These are phyloP conservation scores for Sclerotiophoma versabilis DNA, from an alignment of 2,329 filamentous ascomycete genomes.

Conservation along the genomic window DNA sequence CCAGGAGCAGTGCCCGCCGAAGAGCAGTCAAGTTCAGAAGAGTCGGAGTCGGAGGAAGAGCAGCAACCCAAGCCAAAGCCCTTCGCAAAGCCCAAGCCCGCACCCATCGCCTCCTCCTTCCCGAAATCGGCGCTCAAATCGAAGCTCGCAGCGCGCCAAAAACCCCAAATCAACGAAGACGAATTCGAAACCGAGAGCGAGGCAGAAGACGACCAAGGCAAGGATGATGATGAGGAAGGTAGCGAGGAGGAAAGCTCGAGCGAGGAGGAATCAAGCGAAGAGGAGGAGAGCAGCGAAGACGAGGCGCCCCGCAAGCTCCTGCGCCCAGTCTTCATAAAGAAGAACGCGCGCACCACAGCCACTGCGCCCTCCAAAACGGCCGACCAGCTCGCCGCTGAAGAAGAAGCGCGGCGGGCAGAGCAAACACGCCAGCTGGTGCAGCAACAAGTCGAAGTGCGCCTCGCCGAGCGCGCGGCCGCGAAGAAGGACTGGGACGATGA, in stretches of 20 bases:
- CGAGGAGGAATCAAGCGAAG: slow-evolving; percentile 49
- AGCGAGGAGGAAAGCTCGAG: slow-evolving; percentile 24
- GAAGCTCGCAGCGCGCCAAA: slow-evolving; percentile 52
- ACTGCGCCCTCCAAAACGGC: slow-evolving; percentile 41
- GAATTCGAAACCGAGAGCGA: slow-evolving; percentile 67
- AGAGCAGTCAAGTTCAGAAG: slow-evolving; percentile 50
- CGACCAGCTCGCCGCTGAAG: slow-evolving; percentile 56
- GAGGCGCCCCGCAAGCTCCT: slow-evolving; percentile 64
- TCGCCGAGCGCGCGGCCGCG: slow-evolving; percentile 74
- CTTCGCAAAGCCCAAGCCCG: slow-evolving; percentile 45
- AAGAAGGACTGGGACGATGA: slow-evolving; percentile 86
- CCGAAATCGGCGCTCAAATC: slow-evolving; percentile 53
- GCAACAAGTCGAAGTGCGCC: slow-evolving; percentile 84
- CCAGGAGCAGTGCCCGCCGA: slow-evolving; percentile 58
- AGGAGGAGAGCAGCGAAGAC: slow-evolving; percentile 66
- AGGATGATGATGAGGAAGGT: slow-evolving; percentile 19
- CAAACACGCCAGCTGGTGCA: slow-evolving; percentile 82
- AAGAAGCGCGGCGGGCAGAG: slow-evolving; percentile 68
- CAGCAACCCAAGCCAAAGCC: slow-evolving; percentile 54
- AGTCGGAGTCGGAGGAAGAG: slow-evolving; percentile 61
- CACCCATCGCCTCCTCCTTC: slow-evolving; percentile 56
- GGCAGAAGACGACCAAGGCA: slow-evolving; percentile 26
- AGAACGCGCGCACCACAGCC: slow-evolving; percentile 62
- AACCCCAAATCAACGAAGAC: slow-evolving; percentile 52
- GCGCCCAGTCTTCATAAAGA: slow-evolving; percentile 72